These are phyloP conservation scores for Vararia minispora DNA, from an alignment of 768 basidiomycete species.

Conservation along the genomic window DNA sequence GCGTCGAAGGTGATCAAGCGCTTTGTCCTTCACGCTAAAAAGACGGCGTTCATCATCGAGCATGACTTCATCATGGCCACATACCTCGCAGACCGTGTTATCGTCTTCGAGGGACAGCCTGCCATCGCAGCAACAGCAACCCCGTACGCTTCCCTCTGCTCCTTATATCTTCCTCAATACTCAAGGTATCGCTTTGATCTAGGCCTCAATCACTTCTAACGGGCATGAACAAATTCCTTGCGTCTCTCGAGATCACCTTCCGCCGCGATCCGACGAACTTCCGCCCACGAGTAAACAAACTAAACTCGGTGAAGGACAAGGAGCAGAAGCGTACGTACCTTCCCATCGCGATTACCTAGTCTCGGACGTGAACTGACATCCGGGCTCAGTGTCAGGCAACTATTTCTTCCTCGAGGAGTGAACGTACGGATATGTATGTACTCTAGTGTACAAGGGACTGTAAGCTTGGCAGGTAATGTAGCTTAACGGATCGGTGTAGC, in stretches of 20 bases:
- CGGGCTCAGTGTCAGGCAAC: constrained; percentile 54
- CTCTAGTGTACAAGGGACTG: neutral
- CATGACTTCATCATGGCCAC: constrained; percentile 99
- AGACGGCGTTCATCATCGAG: constrained; percentile 98
- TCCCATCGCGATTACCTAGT: constrained; percentile 5
- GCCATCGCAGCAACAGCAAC: constrained; percentile 84
- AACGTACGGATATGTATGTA: constrained; percentile 3
- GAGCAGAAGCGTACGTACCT: constrained; percentile 66
- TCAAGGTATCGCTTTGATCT: constrained; percentile 2
- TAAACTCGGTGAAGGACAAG: constrained; percentile 74
- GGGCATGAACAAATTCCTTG: constrained; percentile 97
- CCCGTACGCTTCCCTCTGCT: constrained; percentile 43
- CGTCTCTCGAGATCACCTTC: constrained; percentile 95
- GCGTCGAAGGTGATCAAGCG: constrained; percentile 97
- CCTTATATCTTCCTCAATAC: neutral
- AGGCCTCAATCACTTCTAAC: constrained; percentile 91
- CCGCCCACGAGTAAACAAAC: constrained; percentile 81
- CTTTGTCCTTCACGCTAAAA: constrained; percentile 93
- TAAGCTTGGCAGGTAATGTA: too few relatives aligned
- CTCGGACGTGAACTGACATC: neutral
- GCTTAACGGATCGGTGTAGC: too few relatives aligned
- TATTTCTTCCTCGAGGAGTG: constrained; percentile 92
- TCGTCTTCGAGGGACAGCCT: constrained; percentile 83
- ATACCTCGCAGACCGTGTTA: constrained; percentile 95
- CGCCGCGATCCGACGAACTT: constrained; percentile 94